phyloP scores from a whole-genome alignment of 306 rosid species.

The Betula pendula region DNA sequence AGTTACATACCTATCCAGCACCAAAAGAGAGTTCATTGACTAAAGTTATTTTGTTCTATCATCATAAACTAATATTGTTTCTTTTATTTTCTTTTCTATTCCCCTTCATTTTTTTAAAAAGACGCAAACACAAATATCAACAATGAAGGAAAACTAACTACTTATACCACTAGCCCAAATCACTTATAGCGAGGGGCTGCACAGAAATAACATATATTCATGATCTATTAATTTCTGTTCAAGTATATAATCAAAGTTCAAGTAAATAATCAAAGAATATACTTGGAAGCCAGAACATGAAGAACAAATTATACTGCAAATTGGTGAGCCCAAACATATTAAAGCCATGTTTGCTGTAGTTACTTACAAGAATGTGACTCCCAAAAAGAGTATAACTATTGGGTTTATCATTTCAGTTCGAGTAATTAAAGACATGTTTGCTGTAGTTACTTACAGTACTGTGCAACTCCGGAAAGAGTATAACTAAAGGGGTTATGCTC shows the following conservation, averaged over 20 bases:
- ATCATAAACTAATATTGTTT: constrained; percentile 3
- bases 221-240: neutral
- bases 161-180: neutral
- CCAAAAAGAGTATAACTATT: too few relatives aligned
- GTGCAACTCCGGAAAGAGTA: too few relatives aligned
- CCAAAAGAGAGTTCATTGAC: constrained; percentile 15
- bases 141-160: neutral
- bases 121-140: neutral
- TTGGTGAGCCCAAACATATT: neutral
- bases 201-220: neutral
- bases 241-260: too few relatives aligned
- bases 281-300: constrained; percentile 1
- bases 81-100: neutral
- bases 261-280: neutral
- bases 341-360: too few relatives aligned
- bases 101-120: neutral
- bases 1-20: constrained; percentile 68
- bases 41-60: constrained; percentile 13
- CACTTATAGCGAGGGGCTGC: neutral
- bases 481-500: too few relatives aligned
- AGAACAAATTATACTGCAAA: neutral
- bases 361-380: too few relatives aligned
- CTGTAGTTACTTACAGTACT: too few relatives aligned
- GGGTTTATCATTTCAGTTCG: too few relatives aligned
- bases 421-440: too few relatives aligned